Conservation (phyloP, 2,329 filamentous ascomycete genomes). For the Talaromyces pinophilus region DNA sequence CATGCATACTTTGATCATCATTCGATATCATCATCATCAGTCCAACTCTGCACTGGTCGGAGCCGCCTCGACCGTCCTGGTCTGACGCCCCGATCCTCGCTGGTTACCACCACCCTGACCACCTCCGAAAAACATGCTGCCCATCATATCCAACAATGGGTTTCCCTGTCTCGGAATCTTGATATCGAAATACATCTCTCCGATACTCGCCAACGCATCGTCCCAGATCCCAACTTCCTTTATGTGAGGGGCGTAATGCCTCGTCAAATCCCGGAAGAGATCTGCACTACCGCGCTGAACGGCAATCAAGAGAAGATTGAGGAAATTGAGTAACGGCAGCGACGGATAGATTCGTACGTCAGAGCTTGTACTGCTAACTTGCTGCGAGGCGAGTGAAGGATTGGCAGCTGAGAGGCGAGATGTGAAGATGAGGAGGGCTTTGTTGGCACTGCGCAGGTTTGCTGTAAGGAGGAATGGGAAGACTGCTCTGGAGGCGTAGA, state of each 20-base stretch:
- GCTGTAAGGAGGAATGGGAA: slow-evolving; percentile 88
- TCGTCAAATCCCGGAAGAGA: slow-evolving; percentile 76
- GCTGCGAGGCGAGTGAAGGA: slow-evolving; percentile 70
- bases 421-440: slow-evolving; percentile 75
- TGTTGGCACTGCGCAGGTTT: slow-evolving; percentile 86
- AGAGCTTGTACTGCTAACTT: slow-evolving; percentile 71
- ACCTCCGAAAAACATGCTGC: slow-evolving; percentile 82
- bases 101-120: slow-evolving; percentile 50
- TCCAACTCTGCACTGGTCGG: slow-evolving; percentile 49
- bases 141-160: slow-evolving; percentile 97
- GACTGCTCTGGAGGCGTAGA: slow-evolving; percentile 82
- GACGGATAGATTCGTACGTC: slow-evolving; percentile 84
- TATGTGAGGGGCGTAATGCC: slow-evolving; percentile 77
- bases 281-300: slow-evolving; percentile 77
- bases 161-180: slow-evolving; percentile 85
- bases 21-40: slow-evolving; percentile 30
- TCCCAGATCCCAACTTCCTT: slow-evolving; percentile 77
- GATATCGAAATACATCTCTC: slow-evolving; percentile 96
- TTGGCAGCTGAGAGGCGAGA: slow-evolving; percentile 61
- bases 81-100: slow-evolving; percentile 48
- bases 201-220: slow-evolving; percentile 80
- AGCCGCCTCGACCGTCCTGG: slow-evolving; percentile 51
- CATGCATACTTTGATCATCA: background rate
- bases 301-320: slow-evolving; percentile 78
- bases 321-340: slow-evolving; percentile 91